These are phyloP conservation scores for Thinopyrum elongatum DNA, from an alignment of 176 grass and related monocot species.

Conservation along the genomic window DNA sequence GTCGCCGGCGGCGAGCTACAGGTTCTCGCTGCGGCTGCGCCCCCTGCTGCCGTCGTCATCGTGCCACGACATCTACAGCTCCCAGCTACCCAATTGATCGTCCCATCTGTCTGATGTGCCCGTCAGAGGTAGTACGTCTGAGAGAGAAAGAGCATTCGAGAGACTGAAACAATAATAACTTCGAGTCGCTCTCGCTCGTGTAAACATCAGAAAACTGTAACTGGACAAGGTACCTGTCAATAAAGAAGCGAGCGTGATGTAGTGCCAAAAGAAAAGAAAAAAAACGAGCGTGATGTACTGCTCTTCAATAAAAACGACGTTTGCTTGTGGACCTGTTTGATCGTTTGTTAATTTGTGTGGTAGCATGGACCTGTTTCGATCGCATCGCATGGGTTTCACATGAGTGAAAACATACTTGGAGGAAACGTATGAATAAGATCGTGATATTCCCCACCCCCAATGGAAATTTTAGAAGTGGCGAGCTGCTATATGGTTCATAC, in stretches of 20 bases:
- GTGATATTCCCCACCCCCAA: too few species aligned
- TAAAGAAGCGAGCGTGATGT: background rate
- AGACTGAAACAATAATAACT: background rate
- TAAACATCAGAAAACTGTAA: too few species aligned
- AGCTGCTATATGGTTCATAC: too few species aligned
- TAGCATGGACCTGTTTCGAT: too few species aligned
- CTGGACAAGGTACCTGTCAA: background rate
- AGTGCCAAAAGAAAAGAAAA: too few species aligned
- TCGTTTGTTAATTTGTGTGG: too few species aligned
- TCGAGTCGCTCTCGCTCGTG: too few species aligned
- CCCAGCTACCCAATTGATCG: conserved; percentile 39
- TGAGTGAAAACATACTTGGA: too few species aligned
- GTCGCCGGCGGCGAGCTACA: conserved; percentile 54
- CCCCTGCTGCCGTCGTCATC: conserved; percentile 54
- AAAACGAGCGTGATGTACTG: background rate
- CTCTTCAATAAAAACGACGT: background rate
- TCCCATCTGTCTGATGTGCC: background rate
- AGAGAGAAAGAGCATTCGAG: background rate
- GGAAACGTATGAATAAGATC: too few species aligned
- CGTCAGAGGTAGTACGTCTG: background rate
- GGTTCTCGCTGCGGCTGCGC: conserved; percentile 66
- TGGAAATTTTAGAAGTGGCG: too few species aligned
- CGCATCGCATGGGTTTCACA: too few species aligned
- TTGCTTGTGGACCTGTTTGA: background rate
- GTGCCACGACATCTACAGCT: conserved; percentile 67